Percentiles rank a stretch among this genome's conserved stretches.
phyloP scores from a whole-genome alignment of 2,329 filamentous ascomycete genomes.

The Alternaria ethzedia region DNA sequence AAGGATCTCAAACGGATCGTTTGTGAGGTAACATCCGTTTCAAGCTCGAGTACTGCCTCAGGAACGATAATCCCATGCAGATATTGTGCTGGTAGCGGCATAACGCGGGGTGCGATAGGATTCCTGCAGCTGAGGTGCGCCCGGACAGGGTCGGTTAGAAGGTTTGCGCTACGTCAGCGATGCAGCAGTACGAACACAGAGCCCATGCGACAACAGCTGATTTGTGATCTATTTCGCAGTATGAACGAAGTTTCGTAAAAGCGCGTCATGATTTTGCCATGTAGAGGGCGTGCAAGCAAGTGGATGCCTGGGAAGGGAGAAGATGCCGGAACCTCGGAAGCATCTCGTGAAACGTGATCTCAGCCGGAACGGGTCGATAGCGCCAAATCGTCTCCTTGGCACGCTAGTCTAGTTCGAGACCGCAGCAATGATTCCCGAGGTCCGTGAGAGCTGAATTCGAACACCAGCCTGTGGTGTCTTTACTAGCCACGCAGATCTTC shows the following conservation, averaged over 20 bases:
- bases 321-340: not conserved
- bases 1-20: not conserved
- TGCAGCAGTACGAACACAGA: not conserved
- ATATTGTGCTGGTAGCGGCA: not conserved
- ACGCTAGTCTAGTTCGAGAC: not conserved
- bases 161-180: not conserved
- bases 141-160: not conserved
- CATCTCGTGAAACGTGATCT: not conserved
- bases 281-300: not conserved
- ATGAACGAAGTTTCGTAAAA: not conserved
- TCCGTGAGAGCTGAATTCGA: not conserved
- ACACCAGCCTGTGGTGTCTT: not conserved
- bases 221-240: not conserved
- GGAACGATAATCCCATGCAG: not conserved
- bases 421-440: not conserved
- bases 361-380: not conserved
- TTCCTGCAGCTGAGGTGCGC: not conserved
- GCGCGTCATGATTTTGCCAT: not conserved
- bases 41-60: not conserved
- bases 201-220: not conserved
- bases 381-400: not conserved
- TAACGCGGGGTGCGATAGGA: not conserved
- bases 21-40: not conserved
- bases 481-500: not conserved
- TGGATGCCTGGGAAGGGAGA: not conserved